Evolutionary conservation across 192 early-diverging fungal species (phyloP).

Genomic region (Mortierella hygrophila): DNA sequence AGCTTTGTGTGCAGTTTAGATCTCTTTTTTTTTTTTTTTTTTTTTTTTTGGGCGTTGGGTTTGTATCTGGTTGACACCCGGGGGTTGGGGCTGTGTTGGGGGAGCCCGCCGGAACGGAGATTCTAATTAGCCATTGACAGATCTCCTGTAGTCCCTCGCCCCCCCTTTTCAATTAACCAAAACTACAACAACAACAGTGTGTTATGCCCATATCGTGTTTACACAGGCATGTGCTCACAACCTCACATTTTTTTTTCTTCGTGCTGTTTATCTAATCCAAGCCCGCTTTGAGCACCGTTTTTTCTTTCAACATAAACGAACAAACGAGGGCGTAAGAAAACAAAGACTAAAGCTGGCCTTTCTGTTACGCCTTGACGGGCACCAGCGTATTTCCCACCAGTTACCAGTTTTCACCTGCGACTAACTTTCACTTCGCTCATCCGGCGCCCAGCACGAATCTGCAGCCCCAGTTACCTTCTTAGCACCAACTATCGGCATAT

Average conservation of each 20-base stretch:
- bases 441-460: background rate
- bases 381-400: no score
- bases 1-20: no score
- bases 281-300: background rate
- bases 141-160: background rate
- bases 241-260: background rate
- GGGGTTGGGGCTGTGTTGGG: no score
- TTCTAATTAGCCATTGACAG: background rate
- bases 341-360: background rate
- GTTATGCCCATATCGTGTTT: background rate
- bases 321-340: background rate
- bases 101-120: no score
- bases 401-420: background rate
- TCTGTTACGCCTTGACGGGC: no score
- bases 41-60: no score
- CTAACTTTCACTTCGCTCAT: background rate
- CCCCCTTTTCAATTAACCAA: background rate
- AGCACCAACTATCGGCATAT: conserved; percentile 4
- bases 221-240: background rate
- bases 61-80: no score
- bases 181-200: background rate
- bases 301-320: background rate
- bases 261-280: conserved; percentile 3
- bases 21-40: no score
- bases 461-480: background rate